phyloP scores from a whole-genome alignment of 2,329 filamentous ascomycete genomes.

The Incumbomyces delicatus region DNA sequence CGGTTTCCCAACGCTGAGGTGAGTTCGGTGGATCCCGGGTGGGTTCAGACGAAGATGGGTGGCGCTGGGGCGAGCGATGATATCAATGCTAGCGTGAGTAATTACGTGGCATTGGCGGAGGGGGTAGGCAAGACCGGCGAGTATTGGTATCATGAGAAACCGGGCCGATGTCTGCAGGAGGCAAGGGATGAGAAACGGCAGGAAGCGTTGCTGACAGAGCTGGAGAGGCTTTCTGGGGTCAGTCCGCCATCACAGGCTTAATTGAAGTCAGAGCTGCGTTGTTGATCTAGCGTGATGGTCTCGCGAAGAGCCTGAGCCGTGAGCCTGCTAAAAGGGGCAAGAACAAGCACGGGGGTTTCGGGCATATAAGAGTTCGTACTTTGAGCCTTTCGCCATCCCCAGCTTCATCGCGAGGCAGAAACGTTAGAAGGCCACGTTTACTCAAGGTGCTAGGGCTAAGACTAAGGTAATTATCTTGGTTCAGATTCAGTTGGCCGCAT shows the following conservation, averaged over 20 bases:
- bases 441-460: no score
- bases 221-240: slow-evolving; percentile 23
- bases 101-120: slow-evolving; percentile 40
- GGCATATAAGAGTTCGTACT: no score
- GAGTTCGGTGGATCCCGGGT: slow-evolving; percentile 44
- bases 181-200: slow-evolving; percentile 35
- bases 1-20: slow-evolving; percentile 37
- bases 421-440: no score
- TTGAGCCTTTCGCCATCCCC: no score
- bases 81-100: slow-evolving; percentile 38
- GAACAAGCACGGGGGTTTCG: no score
- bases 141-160: slow-evolving; percentile 31
- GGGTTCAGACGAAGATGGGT: slow-evolving; percentile 48
- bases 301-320: no score
- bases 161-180: slow-evolving; percentile 19
- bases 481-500: no score
- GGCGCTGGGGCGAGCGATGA: slow-evolving; percentile 37
- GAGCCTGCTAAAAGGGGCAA: no score
- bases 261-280: background rate
- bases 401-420: no score
- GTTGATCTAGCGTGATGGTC: no score
- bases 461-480: no score
- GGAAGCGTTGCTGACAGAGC: slow-evolving; percentile 33
- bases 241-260: slow-evolving; percentile 5
- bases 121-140: slow-evolving; percentile 30